Evolutionary conservation across 2,329 filamentous ascomycete species (phyloP), one percentile per base, ranked within the genome.

Genomic region (Uncinocarpus reesii): DNA sequence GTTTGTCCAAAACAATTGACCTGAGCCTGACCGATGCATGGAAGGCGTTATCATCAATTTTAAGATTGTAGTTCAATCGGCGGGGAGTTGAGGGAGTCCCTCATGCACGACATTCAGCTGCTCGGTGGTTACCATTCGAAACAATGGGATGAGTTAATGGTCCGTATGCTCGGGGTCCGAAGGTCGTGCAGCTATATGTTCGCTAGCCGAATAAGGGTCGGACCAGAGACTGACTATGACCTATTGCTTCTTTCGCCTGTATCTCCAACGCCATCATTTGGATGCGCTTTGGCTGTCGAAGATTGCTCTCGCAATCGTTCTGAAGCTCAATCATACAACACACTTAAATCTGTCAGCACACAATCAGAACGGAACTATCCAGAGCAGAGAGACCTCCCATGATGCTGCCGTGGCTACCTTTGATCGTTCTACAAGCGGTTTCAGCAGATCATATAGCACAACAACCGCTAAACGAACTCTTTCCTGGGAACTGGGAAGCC

Each of bases 401-500:
- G 8, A 32, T 43, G n/a, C 13, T 36, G 10, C 13, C 21, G 2
- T n/a, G 36, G 2, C 11, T 26, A n/a, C 28, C 28, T 15, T 32
- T 45, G 2, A 13, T 31, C n/a, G 7, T 45, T 8, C 31, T 35
- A 4, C 42, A 26, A 16, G 28, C 28, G 10, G 23, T 21, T 35
- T 31, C 35, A 32, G 34, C 23, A 32, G 28, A 35, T 8, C 16
- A 47, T 21, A n/a, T 35, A 10, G 16, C 5, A 7, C 34, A 37
- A 20, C 44, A 40, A 7, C 36, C 28, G 7, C 6, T 38, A 21
- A 38, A 29, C 20, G 21, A 41, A 6, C 29, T 31, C 3, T 47
- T 43, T 23, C 41, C 41, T 21, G 41, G 41, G 13, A 43, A 11
- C 11, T 43, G 41, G 41, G 41, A 43, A 6, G 15, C 18, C 10